Percentiles rank a stretch among this genome's conserved stretches.
Evolutionary conservation across 2,329 filamentous ascomycete species (phyloP).

Genomic region (Xylaria sp.): DNA sequence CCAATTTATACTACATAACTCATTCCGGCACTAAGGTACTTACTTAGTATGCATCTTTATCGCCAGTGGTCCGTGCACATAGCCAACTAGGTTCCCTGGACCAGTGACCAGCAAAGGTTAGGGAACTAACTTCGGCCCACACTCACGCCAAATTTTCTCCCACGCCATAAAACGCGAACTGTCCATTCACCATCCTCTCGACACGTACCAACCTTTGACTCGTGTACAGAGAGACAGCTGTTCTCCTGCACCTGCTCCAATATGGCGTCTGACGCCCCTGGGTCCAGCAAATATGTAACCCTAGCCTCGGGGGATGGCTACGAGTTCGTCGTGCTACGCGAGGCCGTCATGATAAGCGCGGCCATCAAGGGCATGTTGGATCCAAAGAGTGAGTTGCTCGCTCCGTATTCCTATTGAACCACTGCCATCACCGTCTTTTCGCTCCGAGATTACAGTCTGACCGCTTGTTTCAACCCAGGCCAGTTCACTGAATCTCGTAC

Average conservation of each 20-base stretch:
- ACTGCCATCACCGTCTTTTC: neutral
- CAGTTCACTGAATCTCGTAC: constrained; percentile 73
- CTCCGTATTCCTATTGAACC: constrained; percentile 25
- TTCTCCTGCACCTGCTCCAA: constrained; percentile 27
- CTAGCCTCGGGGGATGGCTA: constrained; percentile 80
- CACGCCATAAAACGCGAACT: constrained; percentile 33
- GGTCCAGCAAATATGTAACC: constrained; percentile 75
- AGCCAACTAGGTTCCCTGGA: neutral
- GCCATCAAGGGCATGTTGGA: constrained; percentile 81
- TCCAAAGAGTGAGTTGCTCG: constrained; percentile 65
- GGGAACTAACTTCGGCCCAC: constrained; percentile 3
- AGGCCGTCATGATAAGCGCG: constrained; percentile 75
- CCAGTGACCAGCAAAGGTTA: neutral
- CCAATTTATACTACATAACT: no score
- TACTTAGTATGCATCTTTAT: neutral
- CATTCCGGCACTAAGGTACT: neutral
- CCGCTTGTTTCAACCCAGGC: constrained; percentile 54
- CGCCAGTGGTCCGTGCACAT: constrained; percentile 11
- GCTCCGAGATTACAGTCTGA: constrained; percentile 17
- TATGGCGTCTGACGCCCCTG: constrained; percentile 41
- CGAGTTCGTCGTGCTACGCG: constrained; percentile 79
- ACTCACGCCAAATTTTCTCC: constrained; percentile 39
- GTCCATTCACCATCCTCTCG: constrained; percentile 12
- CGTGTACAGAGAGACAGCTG: neutral
- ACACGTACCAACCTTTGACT: constrained; percentile 5